These are phyloP conservation scores for Alternaria viburni DNA, from an alignment of 2,329 filamentous ascomycete genomes.

Conservation along the genomic window DNA sequence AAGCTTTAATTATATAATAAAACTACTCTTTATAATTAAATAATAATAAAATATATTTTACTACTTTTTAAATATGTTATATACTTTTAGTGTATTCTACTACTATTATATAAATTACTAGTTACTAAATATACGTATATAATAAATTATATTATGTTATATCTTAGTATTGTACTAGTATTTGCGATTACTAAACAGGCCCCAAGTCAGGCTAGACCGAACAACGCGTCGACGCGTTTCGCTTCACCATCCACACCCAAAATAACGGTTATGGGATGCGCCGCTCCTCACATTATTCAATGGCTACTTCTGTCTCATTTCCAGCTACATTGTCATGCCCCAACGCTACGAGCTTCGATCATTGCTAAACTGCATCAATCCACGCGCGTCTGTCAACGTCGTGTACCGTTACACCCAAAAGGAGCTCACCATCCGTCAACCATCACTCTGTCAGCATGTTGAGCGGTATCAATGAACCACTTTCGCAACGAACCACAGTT, in stretches of 20 bases:
- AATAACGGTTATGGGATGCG: not conserved
- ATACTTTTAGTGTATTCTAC: no score
- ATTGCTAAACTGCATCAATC: not conserved
- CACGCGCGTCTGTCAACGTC: not conserved
- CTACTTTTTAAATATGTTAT: no score
- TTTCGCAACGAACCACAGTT: not conserved
- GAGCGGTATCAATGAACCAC: accelerated
- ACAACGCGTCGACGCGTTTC: not conserved
- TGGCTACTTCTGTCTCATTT: not conserved
- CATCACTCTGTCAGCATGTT: not conserved
- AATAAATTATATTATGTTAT: no score
- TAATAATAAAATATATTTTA: no score
- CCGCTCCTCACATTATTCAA: not conserved
- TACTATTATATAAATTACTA: no score
- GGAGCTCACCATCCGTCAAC: not conserved
- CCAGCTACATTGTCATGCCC: not conserved
- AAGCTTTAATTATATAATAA: no score
- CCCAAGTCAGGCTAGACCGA: not conserved
- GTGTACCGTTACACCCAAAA: not conserved
- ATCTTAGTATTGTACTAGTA: no score
- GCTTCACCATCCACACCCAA: not conserved
- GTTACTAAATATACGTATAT: no score
- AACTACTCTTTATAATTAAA: no score
- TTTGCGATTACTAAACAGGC: no score
- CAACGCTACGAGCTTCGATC: not conserved